phyloP scores from a whole-genome alignment of 768 basidiomycete species.

The Lentinula guzmanii region DNA sequence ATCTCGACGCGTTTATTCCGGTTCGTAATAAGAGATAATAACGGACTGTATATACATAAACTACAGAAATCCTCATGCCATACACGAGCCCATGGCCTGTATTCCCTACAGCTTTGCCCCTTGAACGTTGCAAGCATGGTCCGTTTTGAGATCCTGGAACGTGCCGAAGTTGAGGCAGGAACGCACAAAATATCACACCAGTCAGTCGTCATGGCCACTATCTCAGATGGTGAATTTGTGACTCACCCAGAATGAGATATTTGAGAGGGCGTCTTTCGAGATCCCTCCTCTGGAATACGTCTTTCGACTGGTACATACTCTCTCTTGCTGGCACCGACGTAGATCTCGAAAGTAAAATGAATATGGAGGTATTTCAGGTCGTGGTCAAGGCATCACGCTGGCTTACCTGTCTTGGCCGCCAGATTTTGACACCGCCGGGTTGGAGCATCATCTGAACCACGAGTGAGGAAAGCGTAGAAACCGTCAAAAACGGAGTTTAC shows the following conservation, averaged over 20 bases:
- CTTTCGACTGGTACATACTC: conserved; percentile 66
- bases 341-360: conserved; percentile 43
- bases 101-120: conserved; percentile 37
- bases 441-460: conserved; percentile 79
- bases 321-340: conserved; percentile 68
- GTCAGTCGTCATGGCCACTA: conserved; percentile 32
- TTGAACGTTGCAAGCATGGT: conserved; percentile 59
- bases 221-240: conserved; percentile 7
- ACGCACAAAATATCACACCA: conserved; percentile 2
- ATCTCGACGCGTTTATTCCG: background rate
- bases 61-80: background rate
- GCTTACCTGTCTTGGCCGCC: conserved; percentile 78
- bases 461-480: background rate
- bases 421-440: conserved; percentile 87
- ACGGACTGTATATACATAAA: background rate
- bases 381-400: background rate
- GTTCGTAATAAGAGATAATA: background rate
- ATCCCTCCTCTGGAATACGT: conserved; percentile 49
- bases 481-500: conserved; percentile 25
- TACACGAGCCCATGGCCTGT: background rate
- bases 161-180: conserved; percentile 2
- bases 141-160: conserved; percentile 56
- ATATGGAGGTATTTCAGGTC: background rate
- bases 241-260: conserved; percentile 75
- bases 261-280: conserved; percentile 52